Percentiles rank a stretch among this genome's conserved stretches.
phyloP scores from a whole-genome alignment of 768 basidiomycete genomes.

The Mycena haematopus region DNA sequence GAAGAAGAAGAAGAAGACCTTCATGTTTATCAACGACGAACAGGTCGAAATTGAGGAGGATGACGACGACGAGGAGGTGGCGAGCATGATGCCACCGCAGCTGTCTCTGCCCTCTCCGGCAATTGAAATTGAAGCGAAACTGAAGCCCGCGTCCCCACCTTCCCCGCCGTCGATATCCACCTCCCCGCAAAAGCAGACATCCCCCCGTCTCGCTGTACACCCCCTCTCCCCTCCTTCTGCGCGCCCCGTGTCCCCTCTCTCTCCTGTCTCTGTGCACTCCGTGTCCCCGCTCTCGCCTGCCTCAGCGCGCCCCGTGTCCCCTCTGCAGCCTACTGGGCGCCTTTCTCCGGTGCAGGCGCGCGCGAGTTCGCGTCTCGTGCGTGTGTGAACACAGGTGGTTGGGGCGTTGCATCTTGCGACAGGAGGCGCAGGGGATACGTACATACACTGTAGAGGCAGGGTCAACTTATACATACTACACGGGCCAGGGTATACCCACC shows the following conservation, averaged over 20 bases:
- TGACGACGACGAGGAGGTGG: slow-evolving; percentile 3
- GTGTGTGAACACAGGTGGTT: slow-evolving; percentile 1
- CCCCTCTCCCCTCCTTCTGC: background rate
- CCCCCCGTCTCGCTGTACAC: slow-evolving; percentile 12
- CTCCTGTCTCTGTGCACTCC: background rate
- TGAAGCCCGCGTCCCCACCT: background rate
- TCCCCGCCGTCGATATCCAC: background rate
- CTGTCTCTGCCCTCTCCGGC: background rate
- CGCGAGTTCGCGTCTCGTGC: slow-evolving; percentile 24
- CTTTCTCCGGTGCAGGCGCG: slow-evolving; percentile 24
- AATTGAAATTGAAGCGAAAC: background rate
- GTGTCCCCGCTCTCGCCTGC: too few relatives aligned
- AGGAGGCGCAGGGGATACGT: background rate
- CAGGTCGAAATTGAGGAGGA: slow-evolving; percentile 29
- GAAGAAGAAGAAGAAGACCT: slow-evolving; percentile 24
- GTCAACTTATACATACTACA: too few relatives aligned
- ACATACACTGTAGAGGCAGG: too few relatives aligned
- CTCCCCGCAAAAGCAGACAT: background rate
- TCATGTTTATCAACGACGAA: slow-evolving; percentile 26
- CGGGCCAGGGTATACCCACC: background rate
- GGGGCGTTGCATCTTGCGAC: too few relatives aligned
- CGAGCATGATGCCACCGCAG: background rate
- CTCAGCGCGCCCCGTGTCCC: background rate
- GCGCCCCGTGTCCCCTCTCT: slow-evolving; percentile 2
- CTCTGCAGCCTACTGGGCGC: slow-evolving; percentile 6